Percentiles rank a stretch among this genome's conserved stretches.
Evolutionary conservation across 2,329 filamentous ascomycete genomes (phyloP).

Genomic region (Alternaria incomplexa): DNA sequence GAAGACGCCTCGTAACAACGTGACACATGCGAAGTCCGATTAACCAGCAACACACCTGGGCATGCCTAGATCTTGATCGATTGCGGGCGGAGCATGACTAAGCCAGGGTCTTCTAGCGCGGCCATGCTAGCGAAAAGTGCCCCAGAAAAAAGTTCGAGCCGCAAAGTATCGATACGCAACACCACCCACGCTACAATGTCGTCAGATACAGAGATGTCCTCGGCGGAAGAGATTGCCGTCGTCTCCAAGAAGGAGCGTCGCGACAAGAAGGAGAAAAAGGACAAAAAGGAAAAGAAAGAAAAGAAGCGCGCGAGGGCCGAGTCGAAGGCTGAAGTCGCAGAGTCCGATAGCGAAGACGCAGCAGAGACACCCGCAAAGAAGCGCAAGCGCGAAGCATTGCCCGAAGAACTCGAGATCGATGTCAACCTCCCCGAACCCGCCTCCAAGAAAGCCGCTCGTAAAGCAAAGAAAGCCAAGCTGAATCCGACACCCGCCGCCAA

Average conservation of each 20-base stretch:
- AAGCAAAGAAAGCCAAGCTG: conserved; percentile 81
- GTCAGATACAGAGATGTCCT: conserved; percentile 13
- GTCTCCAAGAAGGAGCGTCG: conserved; percentile 28
- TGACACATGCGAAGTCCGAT: not conserved
- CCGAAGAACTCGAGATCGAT: conserved; percentile 81
- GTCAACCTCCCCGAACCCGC: conserved; percentile 87
- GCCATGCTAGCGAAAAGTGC: conserved; percentile 16
- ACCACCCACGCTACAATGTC: conserved; percentile 15
- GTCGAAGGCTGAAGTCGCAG: conserved; percentile 16
- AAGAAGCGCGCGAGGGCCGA: conserved; percentile 31
- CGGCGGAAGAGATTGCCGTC: conserved; percentile 10
- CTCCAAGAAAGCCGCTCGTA: conserved; percentile 90
- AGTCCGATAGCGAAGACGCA: conserved; percentile 19
- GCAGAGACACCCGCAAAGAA: conserved; percentile 46
- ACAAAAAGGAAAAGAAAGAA: conserved; percentile 36
- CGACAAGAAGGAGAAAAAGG: conserved; percentile 36
- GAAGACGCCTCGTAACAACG: not conserved
- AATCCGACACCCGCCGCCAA: conserved; percentile 30
- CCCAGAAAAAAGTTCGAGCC: conserved; percentile 25
- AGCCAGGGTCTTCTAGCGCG: conserved; percentile 11
- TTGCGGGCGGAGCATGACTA: conserved; percentile 14
- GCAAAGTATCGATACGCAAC: not conserved
- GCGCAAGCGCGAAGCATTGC: conserved; percentile 65
- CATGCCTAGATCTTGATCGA: not conserved
- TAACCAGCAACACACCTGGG: not conserved